Conservation (phyloP, 495 filamentous ascomycete species). For the Hyaloscypha hepaticicola region DNA sequence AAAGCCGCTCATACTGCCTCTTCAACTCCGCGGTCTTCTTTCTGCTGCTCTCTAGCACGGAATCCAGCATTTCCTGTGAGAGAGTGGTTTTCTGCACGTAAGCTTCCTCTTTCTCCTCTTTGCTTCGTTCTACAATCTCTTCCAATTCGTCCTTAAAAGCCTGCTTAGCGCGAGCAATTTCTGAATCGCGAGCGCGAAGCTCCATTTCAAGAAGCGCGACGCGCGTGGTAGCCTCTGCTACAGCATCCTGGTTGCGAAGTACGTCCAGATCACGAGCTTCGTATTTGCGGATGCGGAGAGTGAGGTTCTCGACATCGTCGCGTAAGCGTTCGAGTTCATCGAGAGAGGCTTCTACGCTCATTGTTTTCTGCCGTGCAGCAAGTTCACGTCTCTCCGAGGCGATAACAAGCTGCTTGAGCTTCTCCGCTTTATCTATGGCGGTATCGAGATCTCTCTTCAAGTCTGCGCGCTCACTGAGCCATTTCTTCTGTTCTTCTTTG, state of each 20-base stretch:
- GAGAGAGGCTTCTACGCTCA: slow-evolving; percentile 55
- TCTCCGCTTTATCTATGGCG: slow-evolving; percentile 50
- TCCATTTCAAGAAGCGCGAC: slow-evolving; percentile 51
- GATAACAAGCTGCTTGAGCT: slow-evolving; percentile 56
- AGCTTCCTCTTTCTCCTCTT: background rate
- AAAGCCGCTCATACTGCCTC: slow-evolving; percentile 39
- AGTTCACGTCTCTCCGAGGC: slow-evolving; percentile 62
- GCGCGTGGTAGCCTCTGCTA: slow-evolving; percentile 50
- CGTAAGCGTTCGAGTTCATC: slow-evolving; percentile 59
- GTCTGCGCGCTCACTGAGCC: slow-evolving; percentile 51
- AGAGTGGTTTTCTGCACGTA: slow-evolving; percentile 14
- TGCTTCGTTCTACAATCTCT: slow-evolving; percentile 29
- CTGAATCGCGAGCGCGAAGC: slow-evolving; percentile 50
- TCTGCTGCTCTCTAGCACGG: slow-evolving; percentile 43
- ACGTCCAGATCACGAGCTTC: slow-evolving; percentile 58
- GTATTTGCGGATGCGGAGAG: slow-evolving; percentile 51
- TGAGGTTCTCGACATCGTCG: slow-evolving; percentile 56
- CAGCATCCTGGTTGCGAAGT: slow-evolving; percentile 47
- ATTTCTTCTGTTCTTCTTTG: slow-evolving; percentile 66
- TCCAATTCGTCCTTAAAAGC: slow-evolving; percentile 43
- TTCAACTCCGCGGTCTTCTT: slow-evolving; percentile 45
- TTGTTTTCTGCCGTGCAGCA: slow-evolving; percentile 55
- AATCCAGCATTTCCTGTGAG: slow-evolving; percentile 49
- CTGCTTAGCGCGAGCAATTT: slow-evolving; percentile 43
- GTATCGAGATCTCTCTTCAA: slow-evolving; percentile 54